Percentiles rank a stretch among this genome's conserved stretches.
Evolutionary conservation across 345 rosid species (phyloP).

Genomic region (Psidium friedrichsthalianum): DNA sequence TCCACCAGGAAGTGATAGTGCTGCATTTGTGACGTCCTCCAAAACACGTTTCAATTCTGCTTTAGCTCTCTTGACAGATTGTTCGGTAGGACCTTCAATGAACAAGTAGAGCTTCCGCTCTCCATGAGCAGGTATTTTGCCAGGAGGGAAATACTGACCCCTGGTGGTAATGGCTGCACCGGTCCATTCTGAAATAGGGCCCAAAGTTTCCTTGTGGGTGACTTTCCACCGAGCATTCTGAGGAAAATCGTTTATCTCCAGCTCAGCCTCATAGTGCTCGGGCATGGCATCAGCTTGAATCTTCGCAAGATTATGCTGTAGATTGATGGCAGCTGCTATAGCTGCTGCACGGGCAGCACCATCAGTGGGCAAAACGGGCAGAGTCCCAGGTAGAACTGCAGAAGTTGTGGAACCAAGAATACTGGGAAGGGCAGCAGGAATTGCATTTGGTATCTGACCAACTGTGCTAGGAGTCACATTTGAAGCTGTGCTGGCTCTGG

Average conservation of each 20-base stretch:
- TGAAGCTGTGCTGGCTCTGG: conserved; percentile 28
- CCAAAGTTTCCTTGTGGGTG: conserved; percentile 96
- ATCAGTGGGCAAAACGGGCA: conserved; percentile 39
- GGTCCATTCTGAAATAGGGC: conserved; percentile 93
- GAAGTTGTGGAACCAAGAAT: conserved; percentile 22
- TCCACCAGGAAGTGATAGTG: conserved; percentile 83
- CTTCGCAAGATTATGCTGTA: conserved; percentile 84
- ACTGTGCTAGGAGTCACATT: conserved; percentile 19
- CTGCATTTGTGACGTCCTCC: conserved; percentile 83
- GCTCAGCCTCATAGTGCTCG: conserved; percentile 93
- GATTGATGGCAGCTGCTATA: conserved; percentile 76
- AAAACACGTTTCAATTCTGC: conserved; percentile 75
- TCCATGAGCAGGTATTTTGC: conserved; percentile 55
- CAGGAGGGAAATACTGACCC: conserved; percentile 74
- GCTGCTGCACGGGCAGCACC: conserved; percentile 89
- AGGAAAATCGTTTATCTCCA: conserved; percentile 92
- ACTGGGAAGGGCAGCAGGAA: conserved; percentile 30
- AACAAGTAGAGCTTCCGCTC: conserved; percentile 89
- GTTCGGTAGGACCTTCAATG: conserved; percentile 83
- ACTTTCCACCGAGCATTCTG: conserved; percentile 99
- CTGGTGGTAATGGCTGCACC: conserved; percentile 96
- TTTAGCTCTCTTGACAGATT: conserved; percentile 86
- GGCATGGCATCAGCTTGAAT: conserved; percentile 97
- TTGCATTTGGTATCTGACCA: conserved; percentile 30
- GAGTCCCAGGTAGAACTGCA: conserved; percentile 16